Evolutionary conservation across 768 basidiomycete species (phyloP).

Genomic region (Cubamyces sp.): DNA sequence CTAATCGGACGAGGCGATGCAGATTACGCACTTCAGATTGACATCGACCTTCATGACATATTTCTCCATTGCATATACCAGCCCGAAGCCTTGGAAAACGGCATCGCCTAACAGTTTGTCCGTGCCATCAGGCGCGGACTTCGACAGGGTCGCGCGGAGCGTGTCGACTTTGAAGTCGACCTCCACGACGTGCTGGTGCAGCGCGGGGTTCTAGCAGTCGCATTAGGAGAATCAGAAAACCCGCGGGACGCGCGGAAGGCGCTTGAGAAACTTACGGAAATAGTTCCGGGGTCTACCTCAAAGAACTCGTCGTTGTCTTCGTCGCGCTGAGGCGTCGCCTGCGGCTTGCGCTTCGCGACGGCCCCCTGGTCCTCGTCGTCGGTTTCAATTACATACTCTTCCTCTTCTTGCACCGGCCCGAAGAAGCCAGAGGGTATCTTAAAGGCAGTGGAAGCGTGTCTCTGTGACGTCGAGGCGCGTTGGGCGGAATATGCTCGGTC

Average conservation of each 20-base stretch:
- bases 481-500: constrained; percentile 19
- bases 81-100: constrained; percentile 73
- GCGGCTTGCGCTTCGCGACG: not conserved
- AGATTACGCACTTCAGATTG: constrained; percentile 61
- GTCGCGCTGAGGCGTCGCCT: constrained; percentile 38
- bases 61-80: constrained; percentile 75
- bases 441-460: constrained; percentile 42
- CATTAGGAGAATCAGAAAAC: constrained; percentile 22
- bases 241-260: constrained; percentile 3
- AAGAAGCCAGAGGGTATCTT: constrained; percentile 62
- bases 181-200: constrained; percentile 74
- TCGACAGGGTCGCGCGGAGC: constrained; percentile 78
- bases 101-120: constrained; percentile 84
- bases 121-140: constrained; percentile 57
- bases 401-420: constrained; percentile 49
- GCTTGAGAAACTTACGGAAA: constrained; percentile 41
- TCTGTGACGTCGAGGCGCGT: constrained; percentile 18
- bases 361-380: constrained; percentile 45
- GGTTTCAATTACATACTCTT: constrained; percentile 72
- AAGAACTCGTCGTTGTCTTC: constrained; percentile 65
- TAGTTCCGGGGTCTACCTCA: constrained; percentile 64
- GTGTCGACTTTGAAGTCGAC: constrained; percentile 86
- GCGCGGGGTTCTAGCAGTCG: constrained; percentile 39
- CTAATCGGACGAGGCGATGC: not conserved
- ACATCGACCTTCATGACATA: constrained; percentile 88